Percentiles rank a stretch among this genome's conserved stretches.
phyloP scores from a whole-genome alignment of 176 grass and related monocot species.

The Saccharum spontaneum region DNA sequence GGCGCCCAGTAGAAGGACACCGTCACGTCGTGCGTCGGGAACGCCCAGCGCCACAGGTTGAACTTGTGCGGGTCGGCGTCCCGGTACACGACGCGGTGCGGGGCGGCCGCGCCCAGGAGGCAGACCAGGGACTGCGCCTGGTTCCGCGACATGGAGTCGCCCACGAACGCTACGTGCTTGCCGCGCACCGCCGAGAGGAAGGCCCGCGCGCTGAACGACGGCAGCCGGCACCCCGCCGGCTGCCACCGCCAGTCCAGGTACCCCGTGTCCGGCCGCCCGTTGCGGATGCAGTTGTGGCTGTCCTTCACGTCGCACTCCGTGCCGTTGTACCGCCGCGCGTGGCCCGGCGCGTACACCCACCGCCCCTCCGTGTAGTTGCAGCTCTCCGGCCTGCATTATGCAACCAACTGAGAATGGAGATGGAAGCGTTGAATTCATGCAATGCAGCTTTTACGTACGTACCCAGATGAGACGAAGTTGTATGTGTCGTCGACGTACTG shows the following conservation, averaged over 20 bases:
- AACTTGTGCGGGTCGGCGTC: neutral
- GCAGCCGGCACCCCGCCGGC: conserved; percentile 33
- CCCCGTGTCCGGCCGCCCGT: conserved; percentile 42
- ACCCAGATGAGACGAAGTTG: conserved; percentile 20
- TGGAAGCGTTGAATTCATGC: neutral
- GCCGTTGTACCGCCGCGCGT: conserved; percentile 33
- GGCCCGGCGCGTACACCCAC: conserved; percentile 43
- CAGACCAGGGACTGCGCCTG: conserved; percentile 49
- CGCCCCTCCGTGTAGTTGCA: conserved; percentile 42
- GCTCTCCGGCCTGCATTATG: neutral
- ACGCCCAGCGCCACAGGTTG: conserved; percentile 23
- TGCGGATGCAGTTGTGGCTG: conserved; percentile 47
- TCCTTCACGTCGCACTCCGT: conserved; percentile 42
- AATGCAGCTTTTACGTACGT: neutral
- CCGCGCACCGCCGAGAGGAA: conserved; percentile 34
- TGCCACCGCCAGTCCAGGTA: conserved; percentile 63
- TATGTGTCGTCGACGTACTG: conserved; percentile 30
- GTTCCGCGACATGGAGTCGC: conserved; percentile 49
- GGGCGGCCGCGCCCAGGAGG: conserved; percentile 26
- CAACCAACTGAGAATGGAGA: neutral
- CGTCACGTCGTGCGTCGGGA: conserved; percentile 47
- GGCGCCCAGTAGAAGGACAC: conserved; percentile 55
- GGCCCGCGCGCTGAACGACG: conserved; percentile 23
- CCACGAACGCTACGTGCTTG: conserved; percentile 36
- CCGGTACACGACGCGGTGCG: conserved; percentile 13